Evolutionary conservation across 257 asterid species (phyloP), one percentile per base, ranked within the genome.

Genomic region (Nyctanthes arbortristis): DNA sequence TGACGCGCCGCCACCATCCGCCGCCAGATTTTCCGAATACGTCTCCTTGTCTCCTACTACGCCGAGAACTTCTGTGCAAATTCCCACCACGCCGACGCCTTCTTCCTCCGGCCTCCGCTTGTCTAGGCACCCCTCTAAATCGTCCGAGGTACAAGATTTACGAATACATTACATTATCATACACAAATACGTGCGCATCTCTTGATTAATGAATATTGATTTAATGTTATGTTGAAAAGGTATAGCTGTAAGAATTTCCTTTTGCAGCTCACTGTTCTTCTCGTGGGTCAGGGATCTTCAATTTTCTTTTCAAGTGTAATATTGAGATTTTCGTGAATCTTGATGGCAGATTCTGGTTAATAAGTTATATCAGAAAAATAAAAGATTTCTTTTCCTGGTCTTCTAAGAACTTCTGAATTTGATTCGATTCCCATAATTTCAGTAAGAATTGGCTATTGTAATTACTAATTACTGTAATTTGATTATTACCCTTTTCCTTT

Each of bases 91-190:
- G 8, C 93, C 95, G 30, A 80, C 87, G 73, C 89, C 96, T 39
- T 87, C 98, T 20, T 90, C 97, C 63, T 87, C 91, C 66, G 90
- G 88, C 71, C 91, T 86, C 75, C 88, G 70, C 5, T 70, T 77
- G 77, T 86, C 92, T 1, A 86, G 73, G 35, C 78, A 74, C 49
- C 77, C 84, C 62, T 78, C 85, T 68, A 78, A 75, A 81, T 84
- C 92, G 54, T 63, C 77, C 18, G 80, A 89, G 97, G 97, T 91
- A 7, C 39, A 24, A 63, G 9, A 20, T 9, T 52, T 43, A 16
- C 54, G n/a, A n/a, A 43, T 4, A 16, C n/a, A 43, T 43, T 52
- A 24, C 59, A 22, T 24, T 52, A 52, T 20, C 10, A 7, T 52
- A 11, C 34, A 32, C 49, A 18, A 35, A 24, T 54, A 24, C 22